Evolutionary conservation across 2,329 filamentous ascomycete species (phyloP).

Genomic region (Emericellopsis cladophorae): DNA sequence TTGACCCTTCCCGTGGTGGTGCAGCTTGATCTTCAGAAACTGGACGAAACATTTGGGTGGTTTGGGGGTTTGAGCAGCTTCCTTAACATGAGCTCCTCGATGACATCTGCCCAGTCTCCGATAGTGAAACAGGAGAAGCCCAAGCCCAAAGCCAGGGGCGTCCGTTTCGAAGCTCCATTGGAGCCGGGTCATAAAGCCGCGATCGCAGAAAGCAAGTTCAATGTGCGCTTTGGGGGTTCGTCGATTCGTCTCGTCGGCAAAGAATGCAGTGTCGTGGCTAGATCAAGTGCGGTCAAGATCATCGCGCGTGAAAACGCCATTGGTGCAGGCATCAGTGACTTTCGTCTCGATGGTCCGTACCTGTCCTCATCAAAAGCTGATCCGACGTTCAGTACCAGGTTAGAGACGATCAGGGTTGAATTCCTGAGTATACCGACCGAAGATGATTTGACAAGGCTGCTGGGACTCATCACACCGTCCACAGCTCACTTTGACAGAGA

Average conservation of each 20-base stretch:
- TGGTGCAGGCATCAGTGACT: slow-evolving; percentile 60
- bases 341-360: slow-evolving; percentile 63
- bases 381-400: slow-evolving; percentile 48
- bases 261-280: slow-evolving; percentile 60
- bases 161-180: slow-evolving; percentile 43
- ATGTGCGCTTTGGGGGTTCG: slow-evolving; percentile 65
- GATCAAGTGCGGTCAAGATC: slow-evolving; percentile 72
- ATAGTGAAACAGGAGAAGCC: slow-evolving; percentile 21
- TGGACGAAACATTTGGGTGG: slow-evolving; percentile 80
- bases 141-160: slow-evolving; percentile 35
- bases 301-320: slow-evolving; percentile 63
- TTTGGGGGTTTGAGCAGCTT: slow-evolving; percentile 89
- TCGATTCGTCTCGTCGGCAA: slow-evolving; percentile 66
- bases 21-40: slow-evolving; percentile 61
- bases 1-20: slow-evolving; percentile 67
- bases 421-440: slow-evolving; percentile 65
- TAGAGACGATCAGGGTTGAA: slow-evolving; percentile 57
- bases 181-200: slow-evolving; percentile 33
- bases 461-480: slow-evolving; percentile 82
- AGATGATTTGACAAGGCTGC: slow-evolving; percentile 65
- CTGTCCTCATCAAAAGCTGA: slow-evolving; percentile 36
- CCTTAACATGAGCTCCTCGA: slow-evolving; percentile 75
- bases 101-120: slow-evolving; percentile 53
- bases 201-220: slow-evolving; percentile 51
- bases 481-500: slow-evolving; percentile 76